phyloP scores from a whole-genome alignment of 345 rosid species.

The Cardamine chenopodiifolia region DNA sequence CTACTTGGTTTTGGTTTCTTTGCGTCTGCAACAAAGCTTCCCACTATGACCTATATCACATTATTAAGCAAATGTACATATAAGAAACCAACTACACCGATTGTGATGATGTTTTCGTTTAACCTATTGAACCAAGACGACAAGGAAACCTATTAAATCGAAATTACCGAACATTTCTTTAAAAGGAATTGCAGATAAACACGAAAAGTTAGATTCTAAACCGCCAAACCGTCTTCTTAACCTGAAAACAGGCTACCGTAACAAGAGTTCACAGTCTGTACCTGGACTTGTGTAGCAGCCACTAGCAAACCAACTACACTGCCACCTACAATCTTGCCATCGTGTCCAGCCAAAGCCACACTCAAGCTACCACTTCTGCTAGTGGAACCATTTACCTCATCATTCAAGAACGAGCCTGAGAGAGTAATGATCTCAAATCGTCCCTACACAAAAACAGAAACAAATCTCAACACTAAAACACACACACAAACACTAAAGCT shows the following conservation, averaged over 20 bases:
- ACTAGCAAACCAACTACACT: constrained; percentile 67
- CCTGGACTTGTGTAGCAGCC: constrained; percentile 93
- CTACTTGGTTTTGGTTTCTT: constrained; percentile 53
- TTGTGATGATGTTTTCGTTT: neutral
- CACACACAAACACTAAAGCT: constrained; percentile 4
- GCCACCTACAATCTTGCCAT: constrained; percentile 83
- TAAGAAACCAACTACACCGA: neutral
- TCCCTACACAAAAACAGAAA: constrained; percentile 54
- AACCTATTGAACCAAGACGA: neutral
- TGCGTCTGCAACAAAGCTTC: constrained; percentile 75
- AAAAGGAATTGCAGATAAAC: too few relatives aligned
- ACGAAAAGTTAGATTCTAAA: neutral
- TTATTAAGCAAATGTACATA: neutral
- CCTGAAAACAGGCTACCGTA: neutral
- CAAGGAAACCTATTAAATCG: neutral
- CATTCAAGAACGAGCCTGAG: constrained; percentile 66
- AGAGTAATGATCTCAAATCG: constrained; percentile 79
- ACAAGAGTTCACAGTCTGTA: constrained; percentile 26
- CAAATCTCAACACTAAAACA: constrained; percentile 23
- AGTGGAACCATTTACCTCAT: constrained; percentile 54
- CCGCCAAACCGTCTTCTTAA: neutral
- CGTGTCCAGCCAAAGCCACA: constrained; percentile 76
- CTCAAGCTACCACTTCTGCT: constrained; percentile 59
- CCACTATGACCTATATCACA: constrained; percentile 68
- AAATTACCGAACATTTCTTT: too few relatives aligned